Evolutionary conservation across 192 early-diverging fungal genomes (phyloP).

Genomic region (Backusella parvicylindrica): DNA sequence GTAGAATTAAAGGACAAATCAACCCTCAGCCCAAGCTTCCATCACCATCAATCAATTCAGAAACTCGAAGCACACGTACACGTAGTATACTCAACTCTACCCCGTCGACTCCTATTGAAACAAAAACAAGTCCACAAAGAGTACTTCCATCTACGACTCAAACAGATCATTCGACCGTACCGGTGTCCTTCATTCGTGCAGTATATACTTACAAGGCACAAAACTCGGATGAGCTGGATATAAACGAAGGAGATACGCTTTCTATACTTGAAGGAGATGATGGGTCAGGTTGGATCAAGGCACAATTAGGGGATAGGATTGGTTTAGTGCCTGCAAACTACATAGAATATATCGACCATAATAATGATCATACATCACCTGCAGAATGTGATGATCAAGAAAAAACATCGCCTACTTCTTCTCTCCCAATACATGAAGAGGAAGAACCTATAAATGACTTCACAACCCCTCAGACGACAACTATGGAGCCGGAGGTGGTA

Average conservation of each 20-base stretch:
- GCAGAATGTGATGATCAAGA: not conserved
- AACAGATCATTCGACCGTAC: not conserved
- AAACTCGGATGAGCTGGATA: constrained; percentile 51
- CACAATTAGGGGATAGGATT: constrained; percentile 18
- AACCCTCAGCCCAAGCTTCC: constrained; percentile 25
- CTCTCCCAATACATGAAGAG: not conserved
- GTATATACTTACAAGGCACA: constrained; percentile 60
- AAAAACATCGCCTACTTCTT: too few relatives aligned
- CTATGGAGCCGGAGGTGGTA: not conserved
- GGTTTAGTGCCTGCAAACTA: constrained; percentile 53
- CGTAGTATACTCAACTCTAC: not conserved
- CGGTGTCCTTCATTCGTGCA: constrained; percentile 30
- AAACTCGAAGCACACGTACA: not conserved
- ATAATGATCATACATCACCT: not conserved
- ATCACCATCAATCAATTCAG: not conserved
- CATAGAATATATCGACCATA: constrained; percentile 16
- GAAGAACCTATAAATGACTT: not conserved
- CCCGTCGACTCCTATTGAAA: constrained; percentile 17
- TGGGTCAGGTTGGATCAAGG: constrained; percentile 59
- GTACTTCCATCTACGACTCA: not conserved
- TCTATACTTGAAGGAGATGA: constrained; percentile 54
- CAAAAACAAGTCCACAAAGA: not conserved
- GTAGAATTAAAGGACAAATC: constrained; percentile 50
- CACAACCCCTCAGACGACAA: not conserved
- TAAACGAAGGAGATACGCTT: constrained; percentile 53